phyloP scores from a whole-genome alignment of 2,329 filamentous ascomycete species.

The Madurella mycetomatis region DNA sequence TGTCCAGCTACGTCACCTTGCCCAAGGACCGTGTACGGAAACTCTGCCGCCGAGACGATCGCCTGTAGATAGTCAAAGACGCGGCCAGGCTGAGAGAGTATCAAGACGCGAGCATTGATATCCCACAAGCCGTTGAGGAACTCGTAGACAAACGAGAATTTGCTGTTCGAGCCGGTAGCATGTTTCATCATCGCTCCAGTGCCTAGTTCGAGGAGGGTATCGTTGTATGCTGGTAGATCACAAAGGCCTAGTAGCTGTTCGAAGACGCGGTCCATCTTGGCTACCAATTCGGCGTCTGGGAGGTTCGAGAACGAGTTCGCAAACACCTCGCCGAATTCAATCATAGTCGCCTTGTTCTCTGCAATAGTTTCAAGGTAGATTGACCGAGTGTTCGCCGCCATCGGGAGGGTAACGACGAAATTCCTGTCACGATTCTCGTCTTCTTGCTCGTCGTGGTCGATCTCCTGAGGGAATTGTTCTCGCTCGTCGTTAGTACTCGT shows the following conservation, averaged over 20 bases:
- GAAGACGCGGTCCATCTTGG: constrained; percentile 49
- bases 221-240: constrained; percentile 51
- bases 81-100: constrained; percentile 48
- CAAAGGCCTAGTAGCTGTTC: constrained; percentile 49
- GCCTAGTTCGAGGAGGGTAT: constrained; percentile 42
- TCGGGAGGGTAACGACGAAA: constrained; percentile 53
- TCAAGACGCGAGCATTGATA: constrained; percentile 45
- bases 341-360: constrained; percentile 40
- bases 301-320: constrained; percentile 35
- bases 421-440: constrained; percentile 24
- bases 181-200: constrained; percentile 47
- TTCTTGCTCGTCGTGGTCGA: constrained; percentile 10
- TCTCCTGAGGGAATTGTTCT: background rate
- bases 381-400: constrained; percentile 49
- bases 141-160: constrained; percentile 56
- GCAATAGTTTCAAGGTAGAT: constrained; percentile 49
- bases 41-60: constrained; percentile 40
- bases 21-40: constrained; percentile 31
- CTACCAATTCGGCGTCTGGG: constrained; percentile 38
- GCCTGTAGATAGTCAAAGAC: constrained; percentile 50
- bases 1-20: constrained; percentile 10
- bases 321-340: constrained; percentile 43
- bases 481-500: background rate
- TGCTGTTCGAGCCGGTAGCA: constrained; percentile 53
- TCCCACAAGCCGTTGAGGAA: constrained; percentile 44